These are phyloP conservation scores for Scopulariopsis brevicaulis DNA, from an alignment of 2,329 filamentous ascomycete species.

Conservation along the genomic window DNA sequence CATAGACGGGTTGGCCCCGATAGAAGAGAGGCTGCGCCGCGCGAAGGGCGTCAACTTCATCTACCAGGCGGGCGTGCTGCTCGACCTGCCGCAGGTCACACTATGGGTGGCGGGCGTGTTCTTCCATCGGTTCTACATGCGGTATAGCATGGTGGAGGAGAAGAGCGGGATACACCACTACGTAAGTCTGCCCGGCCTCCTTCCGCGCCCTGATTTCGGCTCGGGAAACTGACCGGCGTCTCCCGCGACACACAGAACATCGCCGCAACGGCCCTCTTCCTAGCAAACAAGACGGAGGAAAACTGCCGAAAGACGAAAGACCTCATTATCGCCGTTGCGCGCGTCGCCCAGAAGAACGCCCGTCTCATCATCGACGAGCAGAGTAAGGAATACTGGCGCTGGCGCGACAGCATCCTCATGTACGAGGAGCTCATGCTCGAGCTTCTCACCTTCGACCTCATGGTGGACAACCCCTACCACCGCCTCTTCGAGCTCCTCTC, in stretches of 20 bases:
- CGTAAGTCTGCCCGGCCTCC: conserved; percentile 36
- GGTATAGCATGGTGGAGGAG: conserved; percentile 66
- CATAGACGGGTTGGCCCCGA: conserved; percentile 64
- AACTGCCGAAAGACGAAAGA: conserved; percentile 94
- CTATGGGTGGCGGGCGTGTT: conserved; percentile 87
- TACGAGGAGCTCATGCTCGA: conserved; percentile 92
- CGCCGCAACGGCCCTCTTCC: conserved; percentile 80
- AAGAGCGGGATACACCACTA: conserved; percentile 81
- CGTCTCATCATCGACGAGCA: conserved; percentile 89
- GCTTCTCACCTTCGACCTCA: conserved; percentile 84
- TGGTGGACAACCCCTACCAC: conserved; percentile 79
- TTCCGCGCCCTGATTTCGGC: neutral
- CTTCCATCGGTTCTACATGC: conserved; percentile 95
- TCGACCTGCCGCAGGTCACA: conserved; percentile 86
- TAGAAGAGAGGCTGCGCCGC: conserved; percentile 69
- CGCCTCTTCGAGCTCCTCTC: conserved; percentile 72
- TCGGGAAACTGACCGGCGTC: conserved; percentile 7
- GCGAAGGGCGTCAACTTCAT: conserved; percentile 97
- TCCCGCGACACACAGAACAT: conserved; percentile 44
- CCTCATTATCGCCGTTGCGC: conserved; percentile 84
- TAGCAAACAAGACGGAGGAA: conserved; percentile 95
- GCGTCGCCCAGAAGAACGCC: conserved; percentile 88
- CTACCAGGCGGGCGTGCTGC: conserved; percentile 81
- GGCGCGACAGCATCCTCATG: conserved; percentile 85
- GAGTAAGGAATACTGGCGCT: conserved; percentile 96